phyloP scores from a whole-genome alignment of 2,329 filamentous ascomycete species.

The Diaporthe nobilis region DNA sequence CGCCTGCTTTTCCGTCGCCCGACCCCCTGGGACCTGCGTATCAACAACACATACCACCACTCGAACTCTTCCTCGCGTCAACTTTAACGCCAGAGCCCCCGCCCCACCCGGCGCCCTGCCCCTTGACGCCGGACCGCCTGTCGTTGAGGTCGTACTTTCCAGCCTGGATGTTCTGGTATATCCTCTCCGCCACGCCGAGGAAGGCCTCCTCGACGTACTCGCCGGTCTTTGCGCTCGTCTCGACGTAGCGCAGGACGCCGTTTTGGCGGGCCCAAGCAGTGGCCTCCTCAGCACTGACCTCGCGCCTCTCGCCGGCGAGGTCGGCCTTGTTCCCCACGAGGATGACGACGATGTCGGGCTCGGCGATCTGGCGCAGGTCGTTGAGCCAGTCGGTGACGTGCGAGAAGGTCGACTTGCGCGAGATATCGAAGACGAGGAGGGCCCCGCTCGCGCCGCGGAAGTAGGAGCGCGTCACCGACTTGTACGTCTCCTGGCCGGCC shows the following conservation, averaged over 20 bases:
- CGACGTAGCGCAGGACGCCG: conserved; percentile 92
- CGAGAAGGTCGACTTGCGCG: conserved; percentile 84
- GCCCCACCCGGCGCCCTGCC: conserved; percentile 66
- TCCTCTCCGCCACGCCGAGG: conserved; percentile 91
- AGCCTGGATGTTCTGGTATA: conserved; percentile 96
- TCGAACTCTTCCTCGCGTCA: conserved; percentile 55
- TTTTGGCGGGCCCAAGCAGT: conserved; percentile 90
- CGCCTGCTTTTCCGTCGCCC: conserved; percentile 24
- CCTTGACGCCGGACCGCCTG: conserved; percentile 91
- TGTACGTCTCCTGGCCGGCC: conserved; percentile 97
- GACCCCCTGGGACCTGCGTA: neutral
- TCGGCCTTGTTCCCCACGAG: conserved; percentile 97
- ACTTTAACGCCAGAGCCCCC: conserved; percentile 62
- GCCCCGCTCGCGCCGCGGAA: conserved; percentile 82
- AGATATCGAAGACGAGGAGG: conserved; percentile 95
- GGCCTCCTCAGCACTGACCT: conserved; percentile 87
- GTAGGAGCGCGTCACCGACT: conserved; percentile 94
- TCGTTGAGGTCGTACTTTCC: conserved; percentile 96
- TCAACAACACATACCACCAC: conserved; percentile 64
- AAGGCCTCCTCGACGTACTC: conserved; percentile 96
- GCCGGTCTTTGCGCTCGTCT: conserved; percentile 96
- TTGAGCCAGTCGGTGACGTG: conserved; percentile 95
- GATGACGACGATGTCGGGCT: conserved; percentile 94
- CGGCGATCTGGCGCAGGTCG: conserved; percentile 93
- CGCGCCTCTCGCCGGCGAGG: conserved; percentile 80